Base-by-base conservation (phyloP, 2,329 filamentous ascomycete genomes). In the Emmonsiellopsis sp. region DNA sequence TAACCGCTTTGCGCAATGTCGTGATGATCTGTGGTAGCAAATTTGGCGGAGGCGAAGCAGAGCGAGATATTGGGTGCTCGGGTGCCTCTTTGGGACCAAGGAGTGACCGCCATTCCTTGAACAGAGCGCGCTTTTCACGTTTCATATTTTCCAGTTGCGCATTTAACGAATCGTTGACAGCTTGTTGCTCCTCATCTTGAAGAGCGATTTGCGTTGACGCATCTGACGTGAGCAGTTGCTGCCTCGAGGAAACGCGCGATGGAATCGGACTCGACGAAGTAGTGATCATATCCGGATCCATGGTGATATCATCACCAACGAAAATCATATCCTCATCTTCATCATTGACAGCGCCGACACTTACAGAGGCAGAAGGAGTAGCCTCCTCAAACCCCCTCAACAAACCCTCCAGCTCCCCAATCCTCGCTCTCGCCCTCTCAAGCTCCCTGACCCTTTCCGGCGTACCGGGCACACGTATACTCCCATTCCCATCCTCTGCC, bases 41-140 rank as follows among this genome's bases (percentile, higher is more conserved):
- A 27, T 68, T 65, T 9, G 67, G 61, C 5, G 73, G 71, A 5
- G 70, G 69, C 13, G 67, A 65, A 5, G 66, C 14, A 13, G 49
- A 17, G 39, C 13, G 60, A 21, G 42, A 62, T 54, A 14, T 51
- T 52, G 31, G 17, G 46, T 51, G 40, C 36, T 34, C 11, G 39
- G 36, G 60, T 59, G 6, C 62, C 61, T 44, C 42, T 33, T 61
- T 56, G 8, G 65, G 57, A 11, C 57, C 55, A 32, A 59, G 56
- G 27, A 70, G 51, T 60, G 63, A 57, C 27, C 67, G 69, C 59
- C 70, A 73, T 32, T 68, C 68, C 14, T 68, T 61, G 51, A 75
- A 74, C 2, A 75, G 55, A 7, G 62, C 61, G 6, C 57, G 60
- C 54, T 73, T 74, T 47, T 72, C 72, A 49, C 65, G 64, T 44